Base-by-base conservation (phyloP, 305 asterid genomes). In the Petunia hybrid region DNA sequence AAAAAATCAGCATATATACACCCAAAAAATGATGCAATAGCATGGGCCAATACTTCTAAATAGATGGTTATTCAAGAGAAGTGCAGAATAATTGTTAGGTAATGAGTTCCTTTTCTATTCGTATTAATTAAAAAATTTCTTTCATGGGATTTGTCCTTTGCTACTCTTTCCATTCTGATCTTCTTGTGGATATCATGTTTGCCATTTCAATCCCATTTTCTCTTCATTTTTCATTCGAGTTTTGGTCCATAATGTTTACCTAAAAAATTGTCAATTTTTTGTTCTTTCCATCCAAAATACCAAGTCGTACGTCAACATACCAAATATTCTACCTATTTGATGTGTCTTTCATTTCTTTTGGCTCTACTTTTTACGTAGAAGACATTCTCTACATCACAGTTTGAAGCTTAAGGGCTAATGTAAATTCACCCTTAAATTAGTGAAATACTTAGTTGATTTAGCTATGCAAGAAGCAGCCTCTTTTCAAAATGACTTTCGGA, bases 71-170 rank as follows among this genome's bases (percentile, higher is more conserved):
- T 4, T 40, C 14, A 31, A 64, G 42, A 64, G 67, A 71, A 70
- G 57, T n/a, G 60, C 51, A 68, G 65, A 42, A 78, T 3, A 38
- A 51, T 43, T 56, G 69, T 75, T 70, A 45, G 76, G 66, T 65
- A 51, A 80, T 6, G 57, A 39, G 68, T 39, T 71, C 1, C 1
- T 31, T 70, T 70, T 70, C 45, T 36, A 63, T 36, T 63, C 4
- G 6, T 61, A 31, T 16, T 55, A 55, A 51, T 0, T 55, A 22
- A 22, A 22, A 22, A 22, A 12, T 14, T 56, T 56, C 61, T 13
- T 14, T 56, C 31, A 56, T 56, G 61, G 31, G 31, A 4, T 5
- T 31, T 57, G 4, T 43, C 66, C 48, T 14, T 40, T n/a, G 10
- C 38, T 22, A 45, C 9, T 69, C 9, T 16, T 8, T 43, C 40